Conservation (phyloP, 2,329 filamentous ascomycete species). For the Didymella lethalis region DNA sequence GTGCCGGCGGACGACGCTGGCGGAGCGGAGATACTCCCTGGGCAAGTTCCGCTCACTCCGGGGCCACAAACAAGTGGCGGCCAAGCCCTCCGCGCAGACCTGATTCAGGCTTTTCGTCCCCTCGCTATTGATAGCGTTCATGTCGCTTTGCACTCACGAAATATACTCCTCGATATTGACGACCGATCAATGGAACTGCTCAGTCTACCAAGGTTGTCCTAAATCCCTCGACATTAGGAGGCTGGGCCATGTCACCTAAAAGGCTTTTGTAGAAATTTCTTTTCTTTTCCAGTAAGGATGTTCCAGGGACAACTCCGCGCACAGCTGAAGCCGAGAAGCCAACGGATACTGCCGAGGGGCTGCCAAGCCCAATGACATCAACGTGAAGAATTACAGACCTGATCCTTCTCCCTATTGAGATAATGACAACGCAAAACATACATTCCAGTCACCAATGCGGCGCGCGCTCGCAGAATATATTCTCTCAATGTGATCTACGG, state of each 20-base stretch:
- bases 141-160: background rate
- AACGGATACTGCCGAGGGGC: background rate
- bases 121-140: background rate
- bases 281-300: background rate
- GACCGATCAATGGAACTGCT: background rate
- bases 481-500: background rate
- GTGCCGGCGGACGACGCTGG: conserved; percentile 24
- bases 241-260: no score
- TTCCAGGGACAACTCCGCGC: background rate
- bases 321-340: background rate
- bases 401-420: background rate
- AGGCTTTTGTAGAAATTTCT: background rate
- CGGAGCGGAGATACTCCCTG: conserved; percentile 25
- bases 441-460: background rate
- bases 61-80: conserved; percentile 6
- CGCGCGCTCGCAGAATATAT: background rate
- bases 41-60: conserved; percentile 5
- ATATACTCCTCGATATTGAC: background rate
- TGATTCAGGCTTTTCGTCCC: background rate
- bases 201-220: no score
- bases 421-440: background rate
- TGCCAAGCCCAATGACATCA: background rate
- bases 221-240: no score
- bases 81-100: conserved; percentile 17
- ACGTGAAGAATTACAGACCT: background rate